Base-by-base conservation (phyloP, 345 rosid genomes). In the Cochlearia excelsa region DNA sequence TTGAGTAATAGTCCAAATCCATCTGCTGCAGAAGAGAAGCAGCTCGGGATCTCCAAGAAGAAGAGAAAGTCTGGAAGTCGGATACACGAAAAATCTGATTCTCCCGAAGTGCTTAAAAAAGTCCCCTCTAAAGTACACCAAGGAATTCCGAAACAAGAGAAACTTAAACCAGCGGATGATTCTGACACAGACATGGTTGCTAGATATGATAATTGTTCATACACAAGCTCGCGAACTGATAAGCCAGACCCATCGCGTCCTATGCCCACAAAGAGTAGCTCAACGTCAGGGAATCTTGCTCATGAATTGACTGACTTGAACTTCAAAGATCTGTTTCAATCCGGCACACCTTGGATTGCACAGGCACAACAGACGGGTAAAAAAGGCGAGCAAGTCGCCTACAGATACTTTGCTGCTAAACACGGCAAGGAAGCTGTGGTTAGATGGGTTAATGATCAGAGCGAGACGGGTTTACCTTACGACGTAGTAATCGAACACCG, bases 381-480 rank as follows among this genome's bases (percentile, higher is more conserved):
- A 77, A 70, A 62, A 26, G 98, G 98, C 0, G 96, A 92, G 72
- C 75, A 49, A 6, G 62, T 79, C 26, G 98, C 90, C 46, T 92
- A 80, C 68, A 76, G 68, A 42, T 78, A 83, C 77, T 82, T 88
- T 23, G 43, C 60, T 3, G 58, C 59, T 28, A 74, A 63, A 51
- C 63, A 61, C 2, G 79, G 86, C 23, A 59, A 51, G 35, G 74
- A 46, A 30, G 54, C 63, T 29, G 65, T 54, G 10, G 91, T 88
- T 60, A 79, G 68, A 54, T 92, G 96, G 98, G 87, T 88, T 42
- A 92, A 92, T 46, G 82, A 82, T 61, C 81, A 68, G 46, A 64
- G 57, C 3, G 98, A 92, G 77, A 82, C 88, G 1, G 95, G 95
- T 40, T 69, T 79, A 65, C 98, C 96, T 30, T 92, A 83, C 39